phyloP scores from a whole-genome alignment of 2,329 filamentous ascomycete species.

The Exophiala mesophila region DNA sequence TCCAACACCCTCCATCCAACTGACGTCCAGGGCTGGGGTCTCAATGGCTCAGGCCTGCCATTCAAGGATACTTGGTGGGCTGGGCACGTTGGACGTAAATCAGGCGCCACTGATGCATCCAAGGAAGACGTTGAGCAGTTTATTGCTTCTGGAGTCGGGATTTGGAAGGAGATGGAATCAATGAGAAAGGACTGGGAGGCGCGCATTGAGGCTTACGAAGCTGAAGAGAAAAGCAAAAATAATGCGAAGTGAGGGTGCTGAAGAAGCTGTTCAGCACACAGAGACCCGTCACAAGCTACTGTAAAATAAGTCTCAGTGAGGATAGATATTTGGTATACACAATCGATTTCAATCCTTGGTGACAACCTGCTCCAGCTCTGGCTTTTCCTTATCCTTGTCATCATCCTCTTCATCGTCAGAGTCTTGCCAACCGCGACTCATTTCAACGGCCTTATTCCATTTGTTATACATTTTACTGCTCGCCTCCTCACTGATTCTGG shows the following conservation, averaged over 20 bases:
- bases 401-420: conserved; percentile 17
- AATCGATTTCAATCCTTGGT: not conserved
- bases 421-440: conserved; percentile 68
- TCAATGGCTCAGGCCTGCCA: conserved; percentile 46
- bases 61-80: conserved; percentile 33
- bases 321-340: too few relatives aligned
- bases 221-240: too few relatives aligned
- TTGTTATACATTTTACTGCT: conserved; percentile 61
- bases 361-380: conserved; percentile 2
- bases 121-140: conserved; percentile 58
- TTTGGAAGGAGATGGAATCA: conserved; percentile 68
- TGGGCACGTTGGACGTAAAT: conserved; percentile 53
- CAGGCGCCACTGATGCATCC: conserved; percentile 55
- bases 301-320: too few relatives aligned
- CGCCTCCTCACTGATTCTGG: conserved; percentile 55
- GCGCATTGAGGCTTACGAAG: conserved; percentile 39
- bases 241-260: too few relatives aligned
- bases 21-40: conserved; percentile 82
- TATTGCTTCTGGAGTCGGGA: conserved; percentile 54
- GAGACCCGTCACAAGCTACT: not conserved
- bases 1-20: conserved; percentile 63
- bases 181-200: conserved; percentile 63
- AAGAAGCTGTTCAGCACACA: too few relatives aligned
- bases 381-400: conserved; percentile 6
- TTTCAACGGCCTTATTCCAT: conserved; percentile 73